Evolutionary conservation across 352 stramenopile species (phyloP), one percentile per base, ranked within the genome.

Genomic region (Globisporangium iwayamae): DNA sequence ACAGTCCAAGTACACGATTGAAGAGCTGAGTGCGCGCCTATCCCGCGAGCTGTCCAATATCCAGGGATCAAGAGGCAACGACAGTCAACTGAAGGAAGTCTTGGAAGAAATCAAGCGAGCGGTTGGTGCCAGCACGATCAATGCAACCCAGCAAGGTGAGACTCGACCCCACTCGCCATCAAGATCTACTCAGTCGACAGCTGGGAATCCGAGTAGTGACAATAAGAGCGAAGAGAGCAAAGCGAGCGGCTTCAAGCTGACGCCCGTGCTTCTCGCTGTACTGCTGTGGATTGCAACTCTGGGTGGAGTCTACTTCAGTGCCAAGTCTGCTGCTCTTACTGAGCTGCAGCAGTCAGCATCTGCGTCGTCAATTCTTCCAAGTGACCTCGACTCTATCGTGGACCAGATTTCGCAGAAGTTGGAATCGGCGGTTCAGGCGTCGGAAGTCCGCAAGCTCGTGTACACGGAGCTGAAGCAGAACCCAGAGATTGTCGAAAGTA

Each of bases 61-160:
- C 14, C 63, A 63, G 36, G 63, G 63, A 16, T 50, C 39, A 9
- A 48, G 36, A 20, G 47, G 55, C 13, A 68, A 53, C n/a, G 56
- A 68, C 39, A 68, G 63, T 45, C 63, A 68, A 13, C 30, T 68
- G 1, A 68, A 64, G 43, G 56, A 64, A 41, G 62, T 68, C 3
- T 41, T 68, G 28, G 63, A 68, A 32, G 63, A 68, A 25, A 68
- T 68, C 56, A 68, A 68, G 56, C 48, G 63, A 54, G 63, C 51
- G 38, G 30, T 68, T 13, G 63, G 64, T 22, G 32, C 30, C 9
- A 64, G 56, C 36, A 25, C 39, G 25, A n/a, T 64, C 22, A 56
- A 34, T 18, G 48, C 36, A 18, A 13, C 10, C 13, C 56, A 64
- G 16, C 62, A 60, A 14, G 41, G 22, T 10, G 14, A 43, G 4